Evolutionary conservation across 2,329 filamentous ascomycete genomes (phyloP), one percentile per base, ranked within the genome.

Genomic region (Botrytis fragariae): DNA sequence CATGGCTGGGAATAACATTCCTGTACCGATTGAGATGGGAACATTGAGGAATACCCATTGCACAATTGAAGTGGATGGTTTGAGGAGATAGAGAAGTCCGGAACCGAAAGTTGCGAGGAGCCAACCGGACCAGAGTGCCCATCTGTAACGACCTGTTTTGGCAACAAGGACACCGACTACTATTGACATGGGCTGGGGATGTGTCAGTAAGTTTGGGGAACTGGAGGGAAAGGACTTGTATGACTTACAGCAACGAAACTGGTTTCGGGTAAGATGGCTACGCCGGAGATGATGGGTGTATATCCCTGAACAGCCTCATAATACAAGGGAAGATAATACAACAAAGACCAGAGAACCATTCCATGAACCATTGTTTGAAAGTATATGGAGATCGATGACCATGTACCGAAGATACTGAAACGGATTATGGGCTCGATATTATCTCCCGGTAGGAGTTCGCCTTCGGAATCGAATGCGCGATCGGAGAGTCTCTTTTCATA

Each of bases 1-100:
- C 82, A 91, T 87, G n/a, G 86, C 84, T 0, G 91, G 87, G 81
- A 92, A 91, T 9, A 93, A 83, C 72, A 92, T 85, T 2, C 91
- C 91, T 4, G 88, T 85, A 22, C 90, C 90, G 7, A 91, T 71
- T 0, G 90, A 90, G 20, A 87, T 82, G 29, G 89, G 83, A 9
- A 92, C 79, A 77, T 88, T 90, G 62, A 92, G 82, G 77, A 90
- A 87, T 71, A 92, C 83, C 87, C 90, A 91, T 32, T 82, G 81
- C 0, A 83, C 81, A 3, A 87, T 84, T 2, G 84, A 83, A 2
- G 89, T 90, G 16, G 85, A 69, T 14, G 82, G 79, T 61, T 84
- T 81, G 44, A 90, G 83, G 35, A 87, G 81, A 57, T 85, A 82
- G 72, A 91, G 82, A 7, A 86, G 79, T 4, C 91, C 91, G 9